Evolutionary conservation across 768 basidiomycete genomes (phyloP), one percentile per base, ranked within the genome.

Genomic region (Agrocybe pediades): DNA sequence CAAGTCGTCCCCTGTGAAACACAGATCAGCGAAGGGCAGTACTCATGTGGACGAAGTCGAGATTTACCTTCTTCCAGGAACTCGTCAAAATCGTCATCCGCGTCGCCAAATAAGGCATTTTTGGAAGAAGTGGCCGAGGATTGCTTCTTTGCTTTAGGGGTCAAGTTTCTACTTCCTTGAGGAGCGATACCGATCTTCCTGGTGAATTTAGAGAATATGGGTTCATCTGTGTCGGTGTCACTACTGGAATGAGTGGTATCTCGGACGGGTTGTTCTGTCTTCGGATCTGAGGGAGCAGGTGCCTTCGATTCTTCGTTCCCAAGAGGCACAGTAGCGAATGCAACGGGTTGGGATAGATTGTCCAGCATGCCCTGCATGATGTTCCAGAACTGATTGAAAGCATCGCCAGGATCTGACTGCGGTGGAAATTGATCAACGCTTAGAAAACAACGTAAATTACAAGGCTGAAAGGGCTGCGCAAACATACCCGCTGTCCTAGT

Each of bases 311-410:
- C 77, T 8, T 71, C 68, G 41, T 74, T 71, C 40, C 80, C 82
- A 19, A 93, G 77, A 15, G 92, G 90, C 13, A 86, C 85, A 6
- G 88, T 91, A 4, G 91, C 84, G 63, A 94, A 94, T 15, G 92
- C 92, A 8, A 90, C 84, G 3, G 88, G 87, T 61, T 91, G 89
- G 3, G 89, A 87, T n/a, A 94, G 77, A 61, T 91, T 88, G 61
- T 93, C 90, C 42, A 93, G 69, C 83, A 92, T 87, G 36, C 86
- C 89, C 68, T 93, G 90, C 76, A 92, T 87, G 45, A 89, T 88
- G 60, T 81, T 85, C 92, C 92, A 94, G 64, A 93, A 94, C 61
- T 90, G 82, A 64, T 92, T 91, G 74, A 94, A 94, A 4, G 90
- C 86, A 63, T 94, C 92, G 3, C 87, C 84, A 2, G 90, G 86